Percentiles rank a stretch among this genome's conserved stretches.
Evolutionary conservation across 2,329 filamentous ascomycete genomes (phyloP).

Genomic region (Coniella lustricola): DNA sequence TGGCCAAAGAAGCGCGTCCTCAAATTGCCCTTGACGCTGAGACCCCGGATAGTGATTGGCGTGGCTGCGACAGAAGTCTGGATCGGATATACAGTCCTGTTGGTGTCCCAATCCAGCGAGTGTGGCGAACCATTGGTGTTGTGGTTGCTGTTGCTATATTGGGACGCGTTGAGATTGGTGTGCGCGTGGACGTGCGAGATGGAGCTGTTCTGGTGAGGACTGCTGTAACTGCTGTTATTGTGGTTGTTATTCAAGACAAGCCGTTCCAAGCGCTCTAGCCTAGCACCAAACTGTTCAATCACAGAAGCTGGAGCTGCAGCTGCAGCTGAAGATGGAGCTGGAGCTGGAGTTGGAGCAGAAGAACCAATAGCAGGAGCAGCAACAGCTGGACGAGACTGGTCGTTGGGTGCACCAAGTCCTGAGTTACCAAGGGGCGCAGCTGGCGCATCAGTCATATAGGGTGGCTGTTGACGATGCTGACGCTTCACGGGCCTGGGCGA

Average conservation of each 20-base stretch:
- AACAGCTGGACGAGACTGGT: neutral
- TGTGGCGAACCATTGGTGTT: neutral
- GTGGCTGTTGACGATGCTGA: constrained; percentile 17
- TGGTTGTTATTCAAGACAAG: constrained; percentile 28
- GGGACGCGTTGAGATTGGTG: too few species aligned
- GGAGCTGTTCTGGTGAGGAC: too few species aligned
- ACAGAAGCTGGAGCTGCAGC: neutral
- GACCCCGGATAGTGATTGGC: constrained; percentile 39
- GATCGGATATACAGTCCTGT: constrained; percentile 8
- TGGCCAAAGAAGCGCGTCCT: constrained; percentile 47
- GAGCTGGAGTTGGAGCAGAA: too few species aligned
- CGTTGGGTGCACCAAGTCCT: constrained; percentile 18
- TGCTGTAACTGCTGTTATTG: neutral
- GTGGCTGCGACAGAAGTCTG: constrained; percentile 21
- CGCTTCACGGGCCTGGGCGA: constrained; percentile 28
- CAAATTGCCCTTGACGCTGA: constrained; percentile 42
- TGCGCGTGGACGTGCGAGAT: too few species aligned
- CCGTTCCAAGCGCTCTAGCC: constrained; percentile 49
- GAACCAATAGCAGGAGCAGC: too few species aligned
- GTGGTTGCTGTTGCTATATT: neutral
- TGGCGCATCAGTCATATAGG: constrained; percentile 6
- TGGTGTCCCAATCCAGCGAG: constrained; percentile 8
- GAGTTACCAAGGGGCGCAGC: neutral
- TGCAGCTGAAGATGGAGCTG: too few species aligned
- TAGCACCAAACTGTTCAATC: constrained; percentile 29